A percentile compares a stretch with the other conserved stretches of the same genome.
Conservation (phyloP, 148 eudicot species). For the Heliosperma pusillum region DNA sequence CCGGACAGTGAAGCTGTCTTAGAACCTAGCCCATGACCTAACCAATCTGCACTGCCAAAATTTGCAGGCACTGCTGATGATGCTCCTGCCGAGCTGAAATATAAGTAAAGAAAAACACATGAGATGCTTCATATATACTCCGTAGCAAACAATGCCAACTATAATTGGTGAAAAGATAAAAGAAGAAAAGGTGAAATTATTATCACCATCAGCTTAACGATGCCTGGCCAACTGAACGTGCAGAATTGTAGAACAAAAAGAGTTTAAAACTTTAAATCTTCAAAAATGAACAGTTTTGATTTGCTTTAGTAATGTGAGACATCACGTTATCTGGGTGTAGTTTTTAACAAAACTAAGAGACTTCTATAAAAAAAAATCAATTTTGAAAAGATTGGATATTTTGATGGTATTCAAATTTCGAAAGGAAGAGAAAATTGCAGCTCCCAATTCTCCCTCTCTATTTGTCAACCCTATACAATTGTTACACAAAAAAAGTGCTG, state of each 20-base stretch:
- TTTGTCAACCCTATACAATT: too few relatives aligned
- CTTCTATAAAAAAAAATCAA: too few relatives aligned
- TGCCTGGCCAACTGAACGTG: not conserved
- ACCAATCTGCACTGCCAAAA: constrained; percentile 77
- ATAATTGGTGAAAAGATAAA: not conserved
- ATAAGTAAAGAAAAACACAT: not conserved
- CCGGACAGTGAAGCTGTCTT: constrained; percentile 81
- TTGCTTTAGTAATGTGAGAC: too few relatives aligned
- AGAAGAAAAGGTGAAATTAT: not conserved
- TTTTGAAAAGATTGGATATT: too few relatives aligned
- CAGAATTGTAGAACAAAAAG: not conserved
- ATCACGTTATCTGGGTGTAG: not conserved
- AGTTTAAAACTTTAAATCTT: not conserved
- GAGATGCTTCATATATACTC: not conserved
- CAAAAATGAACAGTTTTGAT: not conserved
- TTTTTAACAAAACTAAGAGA: not conserved
- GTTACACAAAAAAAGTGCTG: too few relatives aligned
- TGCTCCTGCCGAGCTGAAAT: constrained; percentile 87
- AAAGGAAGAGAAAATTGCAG: too few relatives aligned
- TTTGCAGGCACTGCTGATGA: constrained; percentile 73
- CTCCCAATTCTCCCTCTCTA: too few relatives aligned
- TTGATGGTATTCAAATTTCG: too few relatives aligned
- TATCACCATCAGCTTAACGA: not conserved
- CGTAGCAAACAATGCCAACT: not conserved
- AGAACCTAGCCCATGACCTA: constrained; percentile 76